Evolutionary conservation across 2,329 filamentous ascomycete species (phyloP).

Genomic region (Sporothrix luriei): DNA sequence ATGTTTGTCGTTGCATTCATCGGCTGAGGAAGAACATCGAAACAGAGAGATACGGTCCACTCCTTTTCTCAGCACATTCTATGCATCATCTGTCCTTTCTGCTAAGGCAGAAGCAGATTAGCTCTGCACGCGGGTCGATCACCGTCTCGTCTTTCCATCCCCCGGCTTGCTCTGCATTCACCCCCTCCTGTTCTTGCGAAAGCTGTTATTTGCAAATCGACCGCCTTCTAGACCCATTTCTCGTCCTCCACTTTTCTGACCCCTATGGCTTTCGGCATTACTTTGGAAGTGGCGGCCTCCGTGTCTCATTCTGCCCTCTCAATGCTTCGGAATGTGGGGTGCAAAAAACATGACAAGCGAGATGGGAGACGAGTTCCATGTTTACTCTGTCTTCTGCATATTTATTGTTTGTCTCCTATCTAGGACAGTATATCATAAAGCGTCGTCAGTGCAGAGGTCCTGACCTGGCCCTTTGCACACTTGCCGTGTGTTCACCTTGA

Average conservation of each 20-base stretch:
- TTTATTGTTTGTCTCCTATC: not conserved
- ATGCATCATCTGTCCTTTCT: not conserved
- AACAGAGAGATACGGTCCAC: not conserved
- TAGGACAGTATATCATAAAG: not conserved
- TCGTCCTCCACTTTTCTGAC: not conserved
- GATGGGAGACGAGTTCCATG: no score
- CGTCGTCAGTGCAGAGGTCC: not conserved
- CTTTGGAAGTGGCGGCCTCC: not conserved
- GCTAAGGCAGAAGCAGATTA: not conserved
- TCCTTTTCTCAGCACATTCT: not conserved
- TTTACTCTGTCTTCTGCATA: not conserved
- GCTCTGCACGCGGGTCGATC: not conserved
- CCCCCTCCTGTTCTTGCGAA: not conserved
- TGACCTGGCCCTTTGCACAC: not conserved
- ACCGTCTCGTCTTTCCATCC: not conserved
- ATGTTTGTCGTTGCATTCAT: not conserved
- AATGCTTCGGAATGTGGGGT: not conserved
- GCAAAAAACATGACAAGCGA: not conserved
- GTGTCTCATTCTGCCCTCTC: not conserved
- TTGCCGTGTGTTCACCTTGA: not conserved
- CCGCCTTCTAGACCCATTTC: not conserved
- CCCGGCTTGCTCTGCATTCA: not conserved
- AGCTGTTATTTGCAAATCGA: not conserved
- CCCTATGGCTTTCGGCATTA: slow-evolving; percentile 19
- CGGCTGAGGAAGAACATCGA: not conserved